Evolutionary conservation across 257 asterid genomes (phyloP), one percentile per base, ranked within the genome.

Genomic region (Phtheirospermum japonicum): DNA sequence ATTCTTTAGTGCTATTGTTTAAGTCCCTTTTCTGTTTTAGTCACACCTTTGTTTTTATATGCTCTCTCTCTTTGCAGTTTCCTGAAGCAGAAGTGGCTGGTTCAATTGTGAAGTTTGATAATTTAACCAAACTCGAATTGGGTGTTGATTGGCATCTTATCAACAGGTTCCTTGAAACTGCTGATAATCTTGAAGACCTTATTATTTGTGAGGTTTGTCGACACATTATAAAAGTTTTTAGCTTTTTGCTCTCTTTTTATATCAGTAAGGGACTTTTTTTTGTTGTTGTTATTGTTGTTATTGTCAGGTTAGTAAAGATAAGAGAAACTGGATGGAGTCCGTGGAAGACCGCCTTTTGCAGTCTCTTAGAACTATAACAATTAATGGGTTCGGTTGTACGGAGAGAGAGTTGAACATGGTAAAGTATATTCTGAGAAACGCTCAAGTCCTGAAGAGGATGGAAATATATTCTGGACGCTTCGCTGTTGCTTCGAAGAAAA

Each of bases 161-260:
- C 18, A 5, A 7, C 18, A 36, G 13, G 23, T 26, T 63, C 51
- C 49, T 63, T 36, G 60, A 34, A 36, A 19, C 9, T 6, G 68
- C 68, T 33, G 37, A 33, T 12, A 63, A 63, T 50, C 60, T 63
- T 63, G 39, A 51, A 63, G 20, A 18, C 34, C 36, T 63, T 9
- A 39, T 32, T 20, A 5, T 51, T 20, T 2, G 7, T 20, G 16
- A 26, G 53, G 70, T 65, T 53, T 52, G 51, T 50, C 16, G 57
- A 17, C 18, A 31, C 30, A 50, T 0, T 50, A 13, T 2, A 45
- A 4, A 2, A 2, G 52, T 50, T 10, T 50, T 50, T 17, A 50
- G 13, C 31, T 50, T 9, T 17, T n/a, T n/a, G n/a, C 28, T 49
- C 53, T 49, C 28, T 49, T 1, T 49, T 49, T 49, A 9, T 19